Base-by-base conservation (phyloP, 2,329 filamentous ascomycete genomes). In the Diaporthe amygdali region DNA sequence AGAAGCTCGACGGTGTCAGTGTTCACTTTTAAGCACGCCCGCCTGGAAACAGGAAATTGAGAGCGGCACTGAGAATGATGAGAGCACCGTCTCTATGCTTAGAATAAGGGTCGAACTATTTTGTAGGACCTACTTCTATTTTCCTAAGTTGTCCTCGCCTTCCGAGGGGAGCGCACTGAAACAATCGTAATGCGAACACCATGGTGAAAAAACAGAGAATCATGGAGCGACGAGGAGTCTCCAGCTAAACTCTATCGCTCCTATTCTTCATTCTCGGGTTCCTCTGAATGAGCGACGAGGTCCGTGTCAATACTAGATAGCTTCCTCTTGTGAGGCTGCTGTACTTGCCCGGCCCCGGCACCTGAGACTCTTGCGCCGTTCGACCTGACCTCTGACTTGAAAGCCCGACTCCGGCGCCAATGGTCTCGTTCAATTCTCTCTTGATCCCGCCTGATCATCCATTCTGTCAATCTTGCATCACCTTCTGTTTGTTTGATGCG, bases 401-500 rank as follows among this genome's bases (percentile, higher is more conserved):
- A 64, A 6, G 54, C 44, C 30, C 64, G 66, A 20, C 63, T 52
- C 22, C 63, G 68, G 15, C 68, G 66, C 71, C 71, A 72, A 51
- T 72, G 54, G 37, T 72, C 72, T 52, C 55, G 47, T 34, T 74
- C 71, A 30, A 64, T 72, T 74, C 67, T 81, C 77, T 72, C 79
- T 71, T 49, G 37, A 1, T 77, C 77, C 71, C 77, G 80, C 68
- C 76, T 76, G 34, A 81, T 75, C 55, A 80, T 83, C 84, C 83
- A 86, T 32, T 82, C 80, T 14, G 83, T 71, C 70, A 84, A 85
- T 9, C 74, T 79, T 41, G 79, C 74, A 17, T 83, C 81, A 1
- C 85, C 85, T 17, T 81, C 76, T 4, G 78, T 75, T 61, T 81
- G 74, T 69, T 80, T 81, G 66, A 84, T 80, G 76, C 81, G 81